Percentiles rank a stretch among this genome's conserved stretches.
Evolutionary conservation across 2,329 filamentous ascomycete genomes (phyloP).

Genomic region (Colletotrichum endophyticum): DNA sequence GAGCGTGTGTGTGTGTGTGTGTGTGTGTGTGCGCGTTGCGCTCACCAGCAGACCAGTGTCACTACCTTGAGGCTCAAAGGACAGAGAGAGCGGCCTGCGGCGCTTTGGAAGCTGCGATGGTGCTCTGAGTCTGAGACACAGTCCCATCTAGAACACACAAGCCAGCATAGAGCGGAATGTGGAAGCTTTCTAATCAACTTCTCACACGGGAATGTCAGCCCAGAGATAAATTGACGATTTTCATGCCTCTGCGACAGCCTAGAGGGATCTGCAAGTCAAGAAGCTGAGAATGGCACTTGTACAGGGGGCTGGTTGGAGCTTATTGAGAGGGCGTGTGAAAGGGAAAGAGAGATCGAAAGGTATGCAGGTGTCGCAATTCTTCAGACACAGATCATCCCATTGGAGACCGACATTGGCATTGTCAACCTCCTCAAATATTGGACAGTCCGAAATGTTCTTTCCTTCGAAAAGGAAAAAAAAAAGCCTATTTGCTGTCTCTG

Average conservation of each 20-base stretch:
- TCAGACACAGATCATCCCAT: constrained; percentile 8
- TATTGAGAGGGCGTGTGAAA: not conserved
- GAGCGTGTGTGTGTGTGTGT: not conserved
- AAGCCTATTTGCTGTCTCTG: not conserved
- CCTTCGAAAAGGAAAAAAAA: not conserved
- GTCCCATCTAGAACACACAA: not conserved
- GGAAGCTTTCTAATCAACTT: not conserved
- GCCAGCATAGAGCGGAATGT: not conserved
- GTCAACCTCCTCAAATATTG: not conserved
- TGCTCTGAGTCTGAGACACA: not conserved
- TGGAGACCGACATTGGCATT: not conserved
- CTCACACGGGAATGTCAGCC: not conserved
- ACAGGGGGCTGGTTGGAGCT: not conserved
- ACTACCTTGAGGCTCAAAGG: not conserved
- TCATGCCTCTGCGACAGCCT: not conserved
- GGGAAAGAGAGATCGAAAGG: not conserved
- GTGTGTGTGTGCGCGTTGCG: not conserved
- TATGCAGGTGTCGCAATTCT: not conserved
- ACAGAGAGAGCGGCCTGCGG: not conserved
- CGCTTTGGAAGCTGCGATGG: not conserved
- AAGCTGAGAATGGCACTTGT: not conserved
- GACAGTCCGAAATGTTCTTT: not conserved
- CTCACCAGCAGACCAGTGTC: not conserved
- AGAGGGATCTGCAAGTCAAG: not conserved
- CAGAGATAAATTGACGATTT: not conserved